Base-by-base conservation (phyloP, 2,329 filamentous ascomycete species). In the Cordyceps pruinosa region DNA sequence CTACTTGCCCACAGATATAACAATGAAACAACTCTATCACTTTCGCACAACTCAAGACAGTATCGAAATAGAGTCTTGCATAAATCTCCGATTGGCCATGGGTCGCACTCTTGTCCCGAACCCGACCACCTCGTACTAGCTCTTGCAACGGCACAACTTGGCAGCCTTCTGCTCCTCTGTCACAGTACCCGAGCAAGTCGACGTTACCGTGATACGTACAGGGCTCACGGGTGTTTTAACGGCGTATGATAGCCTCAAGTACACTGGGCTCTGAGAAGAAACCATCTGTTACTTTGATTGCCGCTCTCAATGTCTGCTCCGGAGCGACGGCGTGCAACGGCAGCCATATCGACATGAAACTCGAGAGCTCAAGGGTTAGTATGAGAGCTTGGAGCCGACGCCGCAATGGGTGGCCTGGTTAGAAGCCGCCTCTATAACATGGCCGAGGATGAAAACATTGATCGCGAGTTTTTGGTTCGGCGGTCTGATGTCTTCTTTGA, bases 161-260 rank as follows among this genome's bases (percentile, higher is more conserved):
- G 73, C 77, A 57, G 66, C 70, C 55, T 66, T 73, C 59, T 69
- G 73, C n/a, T 72, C 67, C 28, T 73, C 69, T 0, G 63, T 68
- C 3, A 60, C 61, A 9, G 62, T 80, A 0, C 77, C 76, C 0
- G 45, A 61, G 0, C 58, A 72, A 30, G 70, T 68, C 30, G 76
- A 80, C 46, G 71, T 80, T 51, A 69, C 73, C 17, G 73, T 80
- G 37, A 70, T 80, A 9, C 78, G 77, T 0, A 72, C 74, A 15
- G 78, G 78, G 0, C 77, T 73, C 55, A 69, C 77, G 5, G 77
- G 78, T 3, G 70, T 72, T 1, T 70, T 72, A 1, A 70, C 73
- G 5, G 73, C 72, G 0, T 76, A 76, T 45, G 72, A 80, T 58
- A 68, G 72, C n/a, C 55, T 70, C 17, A 62, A 65, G 57, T 25